Evolutionary conservation across 2,329 filamentous ascomycete genomes (phyloP).

Genomic region (Clonostachys solani): DNA sequence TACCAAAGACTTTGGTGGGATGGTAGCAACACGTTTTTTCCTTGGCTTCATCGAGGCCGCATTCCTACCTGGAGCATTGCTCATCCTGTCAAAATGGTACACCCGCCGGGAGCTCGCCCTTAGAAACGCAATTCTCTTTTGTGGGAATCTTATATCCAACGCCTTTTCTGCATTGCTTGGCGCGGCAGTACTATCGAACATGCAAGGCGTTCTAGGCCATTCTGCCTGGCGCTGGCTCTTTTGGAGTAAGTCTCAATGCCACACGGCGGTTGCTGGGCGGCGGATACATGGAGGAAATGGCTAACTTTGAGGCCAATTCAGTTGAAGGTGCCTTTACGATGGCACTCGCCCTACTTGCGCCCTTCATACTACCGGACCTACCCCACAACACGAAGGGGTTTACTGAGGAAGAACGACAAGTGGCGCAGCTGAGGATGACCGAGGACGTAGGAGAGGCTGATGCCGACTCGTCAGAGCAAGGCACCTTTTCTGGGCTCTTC

Average conservation of each 20-base stretch:
- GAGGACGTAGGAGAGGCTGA: slow-evolving; percentile 55
- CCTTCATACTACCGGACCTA: slow-evolving; percentile 46
- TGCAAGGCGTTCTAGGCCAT: slow-evolving; percentile 49
- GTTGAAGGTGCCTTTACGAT: slow-evolving; percentile 42
- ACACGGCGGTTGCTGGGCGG: no score
- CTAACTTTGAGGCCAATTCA: not conserved
- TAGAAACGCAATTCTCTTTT: slow-evolving; percentile 53
- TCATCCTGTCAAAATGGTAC: slow-evolving; percentile 64
- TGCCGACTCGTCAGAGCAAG: slow-evolving; percentile 40
- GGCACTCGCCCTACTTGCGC: slow-evolving; percentile 36
- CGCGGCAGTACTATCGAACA: slow-evolving; percentile 51
- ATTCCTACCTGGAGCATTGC: slow-evolving; percentile 58
- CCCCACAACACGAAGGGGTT: slow-evolving; percentile 54
- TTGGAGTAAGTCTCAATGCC: slow-evolving; percentile 23
- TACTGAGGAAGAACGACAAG: slow-evolving; percentile 49
- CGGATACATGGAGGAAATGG: no score
- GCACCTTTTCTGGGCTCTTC: slow-evolving; percentile 45
- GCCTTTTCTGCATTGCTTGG: slow-evolving; percentile 56
- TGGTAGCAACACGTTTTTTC: slow-evolving; percentile 54
- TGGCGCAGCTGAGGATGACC: slow-evolving; percentile 50
- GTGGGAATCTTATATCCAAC: slow-evolving; percentile 54
- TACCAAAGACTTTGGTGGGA: slow-evolving; percentile 44
- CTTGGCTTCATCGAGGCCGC: slow-evolving; percentile 60
- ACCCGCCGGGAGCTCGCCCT: slow-evolving; percentile 52
- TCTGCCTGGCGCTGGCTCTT: slow-evolving; percentile 59